Evolutionary conservation across 202 grass and related monocot genomes (phyloP).

Genomic region (Setaria viridis): DNA sequence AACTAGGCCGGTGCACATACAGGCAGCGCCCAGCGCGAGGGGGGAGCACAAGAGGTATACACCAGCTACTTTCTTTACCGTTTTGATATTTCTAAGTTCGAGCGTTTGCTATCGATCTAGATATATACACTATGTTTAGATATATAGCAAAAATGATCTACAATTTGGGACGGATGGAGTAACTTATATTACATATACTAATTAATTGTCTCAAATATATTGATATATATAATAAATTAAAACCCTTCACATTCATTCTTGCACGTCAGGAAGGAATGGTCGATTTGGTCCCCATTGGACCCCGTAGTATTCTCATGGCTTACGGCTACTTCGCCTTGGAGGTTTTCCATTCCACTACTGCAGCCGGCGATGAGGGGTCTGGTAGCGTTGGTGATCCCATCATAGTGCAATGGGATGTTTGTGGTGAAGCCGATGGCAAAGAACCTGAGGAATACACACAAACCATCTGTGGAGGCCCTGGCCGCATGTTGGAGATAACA

Average conservation of each 20-base stretch:
- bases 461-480: too few species aligned
- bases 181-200: too few species aligned
- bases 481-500: too few species aligned
- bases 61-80: background rate
- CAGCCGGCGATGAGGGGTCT: background rate
- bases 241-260: background rate
- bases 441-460: too few species aligned
- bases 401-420: background rate
- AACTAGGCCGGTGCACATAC: background rate
- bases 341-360: background rate
- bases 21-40: background rate
- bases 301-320: background rate
- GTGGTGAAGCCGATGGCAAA: too few species aligned
- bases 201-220: background rate
- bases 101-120: too few species aligned
- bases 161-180: too few species aligned
- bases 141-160: too few species aligned
- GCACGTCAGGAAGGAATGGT: background rate
- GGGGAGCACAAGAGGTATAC: constrained; percentile 30
- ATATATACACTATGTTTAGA: too few species aligned
- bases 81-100: too few species aligned
- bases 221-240: background rate
- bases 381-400: background rate
- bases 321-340: background rate
- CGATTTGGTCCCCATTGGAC: background rate